phyloP scores from a whole-genome alignment of 179 eudicot genomes.

The Silene coronaria region DNA sequence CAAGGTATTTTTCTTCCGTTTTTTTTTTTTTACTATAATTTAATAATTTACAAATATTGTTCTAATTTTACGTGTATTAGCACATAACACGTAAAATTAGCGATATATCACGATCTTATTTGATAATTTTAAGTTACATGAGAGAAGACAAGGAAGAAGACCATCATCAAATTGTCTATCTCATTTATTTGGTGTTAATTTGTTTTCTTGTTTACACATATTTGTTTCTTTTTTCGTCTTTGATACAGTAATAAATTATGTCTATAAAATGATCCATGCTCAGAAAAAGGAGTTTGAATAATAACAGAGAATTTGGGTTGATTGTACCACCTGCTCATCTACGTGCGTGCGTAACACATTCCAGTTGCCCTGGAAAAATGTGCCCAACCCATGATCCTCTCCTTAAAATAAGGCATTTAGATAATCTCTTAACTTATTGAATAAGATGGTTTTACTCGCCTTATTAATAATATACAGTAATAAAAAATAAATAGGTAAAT shows the following conservation, averaged over 20 bases:
- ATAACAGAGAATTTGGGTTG: conserved; percentile 6
- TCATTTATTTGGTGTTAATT: background rate
- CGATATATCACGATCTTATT: too few species aligned
- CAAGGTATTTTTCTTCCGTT: conserved; percentile 32
- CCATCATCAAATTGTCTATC: too few species aligned
- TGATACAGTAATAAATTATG: background rate
- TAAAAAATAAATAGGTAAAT: too few species aligned
- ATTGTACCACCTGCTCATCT: conserved; percentile 3
- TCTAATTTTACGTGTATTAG: too few species aligned
- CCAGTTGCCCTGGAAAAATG: conserved; percentile 9
- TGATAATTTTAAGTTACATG: too few species aligned
- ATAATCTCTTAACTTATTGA: too few species aligned
- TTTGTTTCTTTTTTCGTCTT: background rate
- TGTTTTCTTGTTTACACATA: conserved; percentile 10
- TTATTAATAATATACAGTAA: too few species aligned
- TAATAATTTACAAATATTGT: too few species aligned
- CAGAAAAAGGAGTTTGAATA: background rate
- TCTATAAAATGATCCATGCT: background rate
- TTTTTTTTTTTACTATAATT: background rate
- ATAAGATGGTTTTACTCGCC: too few species aligned
- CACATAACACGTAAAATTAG: too few species aligned
- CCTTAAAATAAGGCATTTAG: too few species aligned
- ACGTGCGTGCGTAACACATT: conserved; percentile 30
- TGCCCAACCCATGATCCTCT: conserved; percentile 5
- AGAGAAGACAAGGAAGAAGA: too few species aligned